These are phyloP conservation scores for Myxozyma mucilagina DNA, from an alignment of 805 yeast genomes.

Conservation along the genomic window DNA sequence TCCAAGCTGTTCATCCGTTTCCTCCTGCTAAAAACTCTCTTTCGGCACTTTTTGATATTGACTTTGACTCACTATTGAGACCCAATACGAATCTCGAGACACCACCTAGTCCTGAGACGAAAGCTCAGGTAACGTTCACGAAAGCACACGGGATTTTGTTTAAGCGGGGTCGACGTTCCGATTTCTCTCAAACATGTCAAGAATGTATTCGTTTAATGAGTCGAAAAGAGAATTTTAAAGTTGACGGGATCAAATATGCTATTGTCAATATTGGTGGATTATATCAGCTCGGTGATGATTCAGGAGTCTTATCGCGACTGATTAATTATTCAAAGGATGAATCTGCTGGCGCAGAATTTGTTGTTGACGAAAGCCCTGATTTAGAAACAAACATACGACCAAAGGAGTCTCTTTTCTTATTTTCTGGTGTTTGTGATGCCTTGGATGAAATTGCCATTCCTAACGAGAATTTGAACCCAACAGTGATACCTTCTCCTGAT, in stretches of 20 bases:
- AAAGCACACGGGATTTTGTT: constrained; percentile 18
- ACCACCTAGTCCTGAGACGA: constrained; percentile 4
- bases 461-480: too few relatives aligned
- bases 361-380: background rate
- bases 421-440: too few relatives aligned
- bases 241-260: constrained; percentile 27
- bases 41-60: constrained; percentile 9
- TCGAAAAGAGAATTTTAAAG: constrained; percentile 23
- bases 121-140: constrained; percentile 14
- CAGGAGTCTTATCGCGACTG: constrained; percentile 5
- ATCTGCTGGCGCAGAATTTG: background rate
- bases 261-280: constrained; percentile 22
- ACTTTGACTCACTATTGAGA: background rate
- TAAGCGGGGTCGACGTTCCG: constrained; percentile 8
- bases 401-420: too few relatives aligned
- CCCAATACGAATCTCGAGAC: too few relatives aligned
- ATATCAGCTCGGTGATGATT: constrained; percentile 18
- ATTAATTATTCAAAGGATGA: background rate
- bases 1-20: constrained; percentile 8
- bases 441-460: too few relatives aligned
- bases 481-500: too few relatives aligned
- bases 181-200: background rate
- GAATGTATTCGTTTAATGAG: constrained; percentile 16
- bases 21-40: constrained; percentile 15
- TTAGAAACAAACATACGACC: too few relatives aligned